Conservation (phyloP, 331 rosid genomes). For the Telfairia occidentalis region DNA sequence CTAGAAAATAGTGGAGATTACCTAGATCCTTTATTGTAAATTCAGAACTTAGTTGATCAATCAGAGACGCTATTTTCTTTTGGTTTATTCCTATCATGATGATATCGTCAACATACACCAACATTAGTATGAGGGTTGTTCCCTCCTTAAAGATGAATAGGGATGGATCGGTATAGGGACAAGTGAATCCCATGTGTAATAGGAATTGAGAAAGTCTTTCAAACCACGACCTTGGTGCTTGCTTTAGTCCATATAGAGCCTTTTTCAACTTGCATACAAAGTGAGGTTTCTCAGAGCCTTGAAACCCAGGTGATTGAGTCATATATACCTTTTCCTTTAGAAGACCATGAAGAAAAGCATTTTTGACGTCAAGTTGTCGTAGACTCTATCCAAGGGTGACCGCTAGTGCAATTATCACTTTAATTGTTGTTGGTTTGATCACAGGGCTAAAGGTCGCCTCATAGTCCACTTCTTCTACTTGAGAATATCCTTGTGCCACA, state of each 20-base stretch:
- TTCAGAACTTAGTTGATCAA: background rate
- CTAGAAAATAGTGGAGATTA: background rate
- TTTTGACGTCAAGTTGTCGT: background rate
- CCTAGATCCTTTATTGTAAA: background rate
- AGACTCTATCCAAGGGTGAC: too few species aligned
- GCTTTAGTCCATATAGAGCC: background rate
- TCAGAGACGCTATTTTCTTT: too few species aligned
- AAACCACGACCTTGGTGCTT: background rate
- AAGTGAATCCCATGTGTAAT: background rate
- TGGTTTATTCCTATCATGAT: background rate
- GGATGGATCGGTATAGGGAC: too few species aligned
- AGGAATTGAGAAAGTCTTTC: background rate
- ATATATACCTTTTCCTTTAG: too few species aligned
- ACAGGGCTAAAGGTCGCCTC: background rate
- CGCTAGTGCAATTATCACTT: background rate
- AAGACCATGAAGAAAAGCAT: too few species aligned
- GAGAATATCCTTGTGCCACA: background rate
- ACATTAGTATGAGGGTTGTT: background rate
- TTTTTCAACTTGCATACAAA: background rate
- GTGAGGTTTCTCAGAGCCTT: background rate
- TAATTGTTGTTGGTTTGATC: background rate
- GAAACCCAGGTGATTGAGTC: background rate
- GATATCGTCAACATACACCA: background rate
- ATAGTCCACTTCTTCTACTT: background rate
- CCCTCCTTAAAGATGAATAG: too few species aligned